These are phyloP conservation scores for Suhomyces taliae DNA, from an alignment of 1,139 yeast genomes.

Conservation along the genomic window DNA sequence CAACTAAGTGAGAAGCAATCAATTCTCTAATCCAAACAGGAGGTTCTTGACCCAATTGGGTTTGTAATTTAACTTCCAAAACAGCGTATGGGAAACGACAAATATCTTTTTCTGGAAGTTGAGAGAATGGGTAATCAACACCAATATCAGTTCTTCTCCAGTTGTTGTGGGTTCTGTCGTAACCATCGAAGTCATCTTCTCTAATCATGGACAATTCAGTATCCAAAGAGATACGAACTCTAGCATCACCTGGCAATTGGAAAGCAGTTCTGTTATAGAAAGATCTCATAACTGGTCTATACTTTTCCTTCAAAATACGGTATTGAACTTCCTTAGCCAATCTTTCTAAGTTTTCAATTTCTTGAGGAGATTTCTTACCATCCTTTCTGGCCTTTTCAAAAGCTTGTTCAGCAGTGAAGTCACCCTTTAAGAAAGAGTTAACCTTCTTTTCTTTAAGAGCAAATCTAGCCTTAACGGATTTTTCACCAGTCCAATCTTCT, in stretches of 20 bases:
- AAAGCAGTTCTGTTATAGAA: constrained; percentile 98
- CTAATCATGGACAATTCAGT: constrained; percentile 95
- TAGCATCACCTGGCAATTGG: constrained; percentile 98
- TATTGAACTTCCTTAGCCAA: constrained; percentile 93
- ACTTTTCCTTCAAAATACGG: constrained; percentile 74
- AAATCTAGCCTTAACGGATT: constrained; percentile 95
- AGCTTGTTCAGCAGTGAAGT: constrained; percentile 81
- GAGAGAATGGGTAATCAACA: constrained; percentile 90
- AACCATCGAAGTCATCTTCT: constrained; percentile 94
- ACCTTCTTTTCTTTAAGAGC: constrained; percentile 88
- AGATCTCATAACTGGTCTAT: constrained; percentile 93
- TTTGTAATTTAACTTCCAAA: constrained; percentile 92
- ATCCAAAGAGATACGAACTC: constrained; percentile 96
- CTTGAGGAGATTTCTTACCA: constrained; percentile 82
- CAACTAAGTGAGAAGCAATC: constrained; percentile 88
- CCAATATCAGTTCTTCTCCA: constrained; percentile 99
- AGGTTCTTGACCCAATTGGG: constrained; percentile 98
- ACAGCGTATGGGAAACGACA: constrained; percentile 97
- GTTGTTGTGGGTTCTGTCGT: constrained; percentile 84
- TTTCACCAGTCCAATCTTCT: constrained; percentile 99
- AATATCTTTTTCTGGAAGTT: constrained; percentile 78
- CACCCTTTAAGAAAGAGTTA: constrained; percentile 79
- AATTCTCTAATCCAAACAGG: constrained; percentile 96
- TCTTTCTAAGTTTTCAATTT: constrained; percentile 88
- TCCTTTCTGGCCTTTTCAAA: constrained; percentile 92